phyloP scores from a whole-genome alignment of 176 grass and related monocot genomes.

The Zea luxurians region DNA sequence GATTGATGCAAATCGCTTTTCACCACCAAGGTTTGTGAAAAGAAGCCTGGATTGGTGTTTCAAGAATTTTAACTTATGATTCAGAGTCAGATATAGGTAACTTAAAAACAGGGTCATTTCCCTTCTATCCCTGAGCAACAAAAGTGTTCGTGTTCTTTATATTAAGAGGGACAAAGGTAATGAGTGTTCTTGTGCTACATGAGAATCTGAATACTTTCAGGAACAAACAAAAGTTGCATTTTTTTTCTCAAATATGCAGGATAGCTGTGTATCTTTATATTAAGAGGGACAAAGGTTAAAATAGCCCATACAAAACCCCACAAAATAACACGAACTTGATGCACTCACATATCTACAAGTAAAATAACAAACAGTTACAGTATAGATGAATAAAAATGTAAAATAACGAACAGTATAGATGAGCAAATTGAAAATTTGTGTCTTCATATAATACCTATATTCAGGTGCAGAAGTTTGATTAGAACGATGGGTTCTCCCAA shows the following conservation, averaged over 20 bases:
- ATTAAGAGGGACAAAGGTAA: no score
- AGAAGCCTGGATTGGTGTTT: conserved; percentile 63
- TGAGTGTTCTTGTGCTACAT: conserved; percentile 9
- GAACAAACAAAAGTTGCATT: neutral
- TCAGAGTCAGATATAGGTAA: conserved; percentile 24
- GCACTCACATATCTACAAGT: neutral
- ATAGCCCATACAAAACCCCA: neutral
- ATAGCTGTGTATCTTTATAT: neutral
- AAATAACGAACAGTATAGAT: conserved; percentile 16
- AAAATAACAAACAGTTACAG: neutral
- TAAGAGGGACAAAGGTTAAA: neutral
- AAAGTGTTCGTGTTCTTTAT: no score
- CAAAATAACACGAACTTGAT: neutral
- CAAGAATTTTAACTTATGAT: conserved; percentile 3
- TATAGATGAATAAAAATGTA: neutral
- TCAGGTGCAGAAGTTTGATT: conserved; percentile 97
- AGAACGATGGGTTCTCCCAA: conserved; percentile 97
- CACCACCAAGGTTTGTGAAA: conserved; percentile 96
- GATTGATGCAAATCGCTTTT: conserved; percentile 96
- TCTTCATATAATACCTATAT: conserved; percentile 67
- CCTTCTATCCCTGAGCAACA: neutral
- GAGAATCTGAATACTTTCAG: conserved; percentile 1
- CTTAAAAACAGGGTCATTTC: conserved; percentile 7
- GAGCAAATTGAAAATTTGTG: neutral
- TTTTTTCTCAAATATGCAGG: neutral